These are phyloP conservation scores for Bjerkandera adusta DNA, from an alignment of 1,284 basidiomycete species.

Conservation along the genomic window DNA sequence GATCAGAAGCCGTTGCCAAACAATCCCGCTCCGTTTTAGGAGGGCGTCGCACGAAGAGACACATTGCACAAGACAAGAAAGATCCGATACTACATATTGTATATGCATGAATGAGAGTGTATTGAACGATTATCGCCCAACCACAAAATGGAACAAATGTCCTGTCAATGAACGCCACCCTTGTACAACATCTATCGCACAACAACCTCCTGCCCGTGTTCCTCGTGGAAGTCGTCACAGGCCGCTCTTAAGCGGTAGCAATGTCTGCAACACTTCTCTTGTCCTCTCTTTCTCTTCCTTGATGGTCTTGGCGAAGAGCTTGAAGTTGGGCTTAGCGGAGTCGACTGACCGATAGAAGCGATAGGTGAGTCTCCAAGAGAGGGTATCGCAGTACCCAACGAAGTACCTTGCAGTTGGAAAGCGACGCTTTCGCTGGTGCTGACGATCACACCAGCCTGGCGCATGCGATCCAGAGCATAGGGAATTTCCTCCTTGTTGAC, in stretches of 20 bases:
- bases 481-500: constrained; percentile 73
- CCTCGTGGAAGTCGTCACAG: constrained; percentile 4
- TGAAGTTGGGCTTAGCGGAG: constrained; percentile 69
- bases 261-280: constrained; percentile 17
- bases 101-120: no score
- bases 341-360: no score
- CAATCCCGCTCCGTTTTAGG: constrained; percentile 12
- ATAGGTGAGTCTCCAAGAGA: no score
- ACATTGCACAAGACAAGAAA: background rate
- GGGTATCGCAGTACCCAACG: constrained; percentile 8
- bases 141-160: no score
- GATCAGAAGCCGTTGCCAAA: constrained; percentile 26
- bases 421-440: constrained; percentile 81
- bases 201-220: no score
- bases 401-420: constrained; percentile 70
- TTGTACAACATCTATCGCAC: no score
- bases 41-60: no score
- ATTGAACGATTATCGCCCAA: no score
- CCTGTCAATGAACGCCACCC: no score
- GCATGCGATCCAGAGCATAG: constrained; percentile 63
- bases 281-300: constrained; percentile 77
- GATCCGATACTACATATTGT: background rate
- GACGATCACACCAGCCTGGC: constrained; percentile 73
- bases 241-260: constrained; percentile 13
- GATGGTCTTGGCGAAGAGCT: constrained; percentile 68